Evolutionary conservation across 2,329 filamentous ascomycete genomes (phyloP).

Genomic region (Setomelanomma holmii): DNA sequence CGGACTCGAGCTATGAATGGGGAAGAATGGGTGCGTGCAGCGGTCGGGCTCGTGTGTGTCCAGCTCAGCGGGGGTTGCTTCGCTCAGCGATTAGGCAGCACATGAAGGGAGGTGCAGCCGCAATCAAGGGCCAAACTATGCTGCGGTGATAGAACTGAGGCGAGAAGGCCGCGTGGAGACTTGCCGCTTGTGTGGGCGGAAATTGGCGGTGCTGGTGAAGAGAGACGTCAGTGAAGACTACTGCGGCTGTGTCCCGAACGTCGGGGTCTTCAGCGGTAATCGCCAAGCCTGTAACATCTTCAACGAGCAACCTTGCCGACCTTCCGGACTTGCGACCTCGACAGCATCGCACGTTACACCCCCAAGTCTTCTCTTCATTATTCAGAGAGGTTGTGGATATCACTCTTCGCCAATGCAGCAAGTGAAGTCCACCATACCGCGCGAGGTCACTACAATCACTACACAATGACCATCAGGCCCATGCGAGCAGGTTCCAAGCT

Average conservation of each 20-base stretch:
- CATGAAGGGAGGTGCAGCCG: conserved; percentile 30
- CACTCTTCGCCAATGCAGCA: too few species aligned
- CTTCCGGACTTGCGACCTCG: background rate
- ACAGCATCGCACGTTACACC: background rate
- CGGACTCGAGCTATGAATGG: conserved; percentile 18
- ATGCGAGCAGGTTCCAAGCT: too few species aligned
- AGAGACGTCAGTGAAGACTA: conserved; percentile 31
- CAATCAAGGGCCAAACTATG: conserved; percentile 11
- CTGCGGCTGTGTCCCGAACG: conserved; percentile 32
- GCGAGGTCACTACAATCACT: too few species aligned
- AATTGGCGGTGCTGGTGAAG: conserved; percentile 25
- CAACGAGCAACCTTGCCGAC: conserved; percentile 4
- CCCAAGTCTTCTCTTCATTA: background rate
- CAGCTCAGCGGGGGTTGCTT: conserved; percentile 38
- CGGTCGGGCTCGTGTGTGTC: conserved; percentile 19
- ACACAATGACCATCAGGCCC: too few species aligned
- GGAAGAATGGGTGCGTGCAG: conserved; percentile 17
- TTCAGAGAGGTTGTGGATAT: background rate
- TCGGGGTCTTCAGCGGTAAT: conserved; percentile 13
- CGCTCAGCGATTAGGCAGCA: conserved; percentile 35
- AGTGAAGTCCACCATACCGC: too few species aligned
- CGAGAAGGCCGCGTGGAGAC: conserved; percentile 20
- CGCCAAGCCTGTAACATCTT: conserved; percentile 12
- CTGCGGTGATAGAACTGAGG: conserved; percentile 8
- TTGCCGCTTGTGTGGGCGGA: conserved; percentile 23